These are phyloP conservation scores for Irpex sp. DNA, from an alignment of 1,284 basidiomycete genomes.

Conservation along the genomic window DNA sequence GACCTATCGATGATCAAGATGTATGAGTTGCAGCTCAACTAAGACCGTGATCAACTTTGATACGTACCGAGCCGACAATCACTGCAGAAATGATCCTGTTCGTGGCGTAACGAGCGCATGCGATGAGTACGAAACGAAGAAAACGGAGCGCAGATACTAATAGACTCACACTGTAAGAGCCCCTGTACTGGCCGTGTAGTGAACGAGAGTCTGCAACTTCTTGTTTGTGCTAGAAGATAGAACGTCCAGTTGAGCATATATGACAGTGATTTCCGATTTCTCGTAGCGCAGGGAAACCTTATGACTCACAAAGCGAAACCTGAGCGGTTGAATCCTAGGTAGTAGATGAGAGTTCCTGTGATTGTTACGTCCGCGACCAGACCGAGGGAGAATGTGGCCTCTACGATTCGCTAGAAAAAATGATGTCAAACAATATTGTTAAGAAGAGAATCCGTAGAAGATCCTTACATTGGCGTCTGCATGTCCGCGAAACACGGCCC, in stretches of 20 bases:
- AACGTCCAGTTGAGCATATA: neutral
- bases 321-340: neutral
- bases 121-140: neutral
- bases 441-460: neutral
- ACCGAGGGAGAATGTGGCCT: neutral
- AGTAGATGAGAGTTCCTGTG: slow-evolving; percentile 2
- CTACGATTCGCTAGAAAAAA: neutral
- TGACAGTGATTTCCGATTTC: neutral
- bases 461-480: neutral
- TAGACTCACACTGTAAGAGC: slow-evolving; percentile 4
- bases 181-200: slow-evolving; percentile 8
- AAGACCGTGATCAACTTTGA: neutral
- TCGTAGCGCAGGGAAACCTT: neutral
- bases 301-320: slow-evolving; percentile 1
- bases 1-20: neutral
- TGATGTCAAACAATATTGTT: neutral
- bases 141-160: neutral
- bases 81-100: neutral
- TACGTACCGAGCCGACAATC: neutral
- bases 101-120: neutral
- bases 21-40: neutral
- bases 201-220: slow-evolving; percentile 2
- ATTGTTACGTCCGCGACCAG: slow-evolving; percentile 4
- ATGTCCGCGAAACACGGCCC: neutral
- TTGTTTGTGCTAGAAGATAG: neutral